Percentiles rank a stretch among this genome's conserved stretches.
phyloP scores from a whole-genome alignment of 805 yeast genomes.

The Kodamaea nitidulidarum region DNA sequence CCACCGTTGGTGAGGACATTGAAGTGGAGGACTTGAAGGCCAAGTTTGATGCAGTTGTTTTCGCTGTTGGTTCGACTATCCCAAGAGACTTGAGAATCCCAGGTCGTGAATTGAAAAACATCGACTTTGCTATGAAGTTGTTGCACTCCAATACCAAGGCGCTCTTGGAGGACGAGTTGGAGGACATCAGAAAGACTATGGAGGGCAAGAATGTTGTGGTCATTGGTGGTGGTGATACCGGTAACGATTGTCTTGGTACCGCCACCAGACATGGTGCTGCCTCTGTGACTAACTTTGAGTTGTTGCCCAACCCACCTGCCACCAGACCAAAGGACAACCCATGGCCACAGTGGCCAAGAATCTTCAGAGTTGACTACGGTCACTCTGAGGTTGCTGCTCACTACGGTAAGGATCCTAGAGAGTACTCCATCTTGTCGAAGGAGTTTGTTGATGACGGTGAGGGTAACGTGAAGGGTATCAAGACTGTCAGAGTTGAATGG shows the following conservation, averaged over 20 bases:
- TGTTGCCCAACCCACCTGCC: constrained; percentile 87
- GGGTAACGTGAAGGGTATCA: constrained; percentile 92
- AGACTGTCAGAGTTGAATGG: constrained; percentile 98
- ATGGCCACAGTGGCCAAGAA: constrained; percentile 99
- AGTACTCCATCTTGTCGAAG: constrained; percentile 90
- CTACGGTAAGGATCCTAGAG: constrained; percentile 97
- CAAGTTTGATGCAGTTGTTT: constrained; percentile 75
- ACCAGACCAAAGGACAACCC: constrained; percentile 91
- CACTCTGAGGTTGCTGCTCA: constrained; percentile 92
- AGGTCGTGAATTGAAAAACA: constrained; percentile 85
- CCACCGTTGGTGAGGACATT: constrained; percentile 82
- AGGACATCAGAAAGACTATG: constrained; percentile 63
- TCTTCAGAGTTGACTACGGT: constrained; percentile 97
- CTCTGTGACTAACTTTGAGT: constrained; percentile 89
- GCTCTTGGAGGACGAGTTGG: constrained; percentile 74
- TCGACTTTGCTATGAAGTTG: constrained; percentile 92
- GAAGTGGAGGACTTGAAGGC: constrained; percentile 63
- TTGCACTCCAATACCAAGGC: constrained; percentile 87
- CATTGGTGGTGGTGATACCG: constrained; percentile 99
- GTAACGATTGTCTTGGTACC: constrained; percentile 98
- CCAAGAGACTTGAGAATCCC: constrained; percentile 94
- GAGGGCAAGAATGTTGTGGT: constrained; percentile 90
- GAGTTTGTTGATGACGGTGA: constrained; percentile 94
- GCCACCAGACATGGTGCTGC: constrained; percentile 96
- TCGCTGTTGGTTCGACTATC: constrained; percentile 93